Conservation (phyloP, 2,329 filamentous ascomycete species). For the Dactylellina haptotyla region DNA sequence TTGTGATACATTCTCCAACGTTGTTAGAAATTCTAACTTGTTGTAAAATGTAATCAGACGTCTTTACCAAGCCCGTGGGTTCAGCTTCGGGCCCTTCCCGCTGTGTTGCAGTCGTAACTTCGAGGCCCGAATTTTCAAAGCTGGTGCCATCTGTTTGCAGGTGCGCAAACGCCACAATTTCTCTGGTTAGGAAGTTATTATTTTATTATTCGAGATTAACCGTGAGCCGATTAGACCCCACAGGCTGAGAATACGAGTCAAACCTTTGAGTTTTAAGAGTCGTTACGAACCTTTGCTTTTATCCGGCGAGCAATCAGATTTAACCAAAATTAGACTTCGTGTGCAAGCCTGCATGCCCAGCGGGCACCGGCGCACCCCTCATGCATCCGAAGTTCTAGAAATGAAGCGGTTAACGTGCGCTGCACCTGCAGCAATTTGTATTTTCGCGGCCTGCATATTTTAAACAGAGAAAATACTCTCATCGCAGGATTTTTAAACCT, state of each 20-base stretch:
- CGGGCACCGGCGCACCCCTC: too few relatives aligned
- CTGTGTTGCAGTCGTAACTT: too few relatives aligned
- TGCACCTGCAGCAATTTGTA: conserved; percentile 2
- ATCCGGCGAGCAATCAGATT: conserved; percentile 33
- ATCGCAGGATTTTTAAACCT: not conserved
- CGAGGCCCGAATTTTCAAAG: too few relatives aligned
- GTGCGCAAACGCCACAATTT: conserved; percentile 14
- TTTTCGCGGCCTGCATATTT: not conserved
- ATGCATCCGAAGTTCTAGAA: conserved; percentile 39
- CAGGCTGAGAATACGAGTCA: conserved; percentile 15
- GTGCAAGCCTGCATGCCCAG: not conserved
- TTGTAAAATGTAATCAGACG: too few relatives aligned
- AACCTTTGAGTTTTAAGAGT: conserved; percentile 3
- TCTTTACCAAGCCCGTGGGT: too few relatives aligned
- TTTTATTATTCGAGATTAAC: conserved; percentile 46
- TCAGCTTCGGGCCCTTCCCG: not conserved
- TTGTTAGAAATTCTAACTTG: too few relatives aligned
- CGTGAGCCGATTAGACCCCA: conserved; percentile 14
- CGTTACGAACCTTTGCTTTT: conserved; percentile 28
- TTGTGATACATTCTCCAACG: too few relatives aligned
- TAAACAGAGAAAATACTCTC: not conserved
- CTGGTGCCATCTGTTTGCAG: too few relatives aligned
- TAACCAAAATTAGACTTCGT: conserved; percentile 46
- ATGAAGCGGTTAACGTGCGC: conserved; percentile 20
- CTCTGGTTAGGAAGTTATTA: conserved; percentile 32